phyloP scores from a whole-genome alignment of 108 stramenopile species.

The Parmales sp. region DNA sequence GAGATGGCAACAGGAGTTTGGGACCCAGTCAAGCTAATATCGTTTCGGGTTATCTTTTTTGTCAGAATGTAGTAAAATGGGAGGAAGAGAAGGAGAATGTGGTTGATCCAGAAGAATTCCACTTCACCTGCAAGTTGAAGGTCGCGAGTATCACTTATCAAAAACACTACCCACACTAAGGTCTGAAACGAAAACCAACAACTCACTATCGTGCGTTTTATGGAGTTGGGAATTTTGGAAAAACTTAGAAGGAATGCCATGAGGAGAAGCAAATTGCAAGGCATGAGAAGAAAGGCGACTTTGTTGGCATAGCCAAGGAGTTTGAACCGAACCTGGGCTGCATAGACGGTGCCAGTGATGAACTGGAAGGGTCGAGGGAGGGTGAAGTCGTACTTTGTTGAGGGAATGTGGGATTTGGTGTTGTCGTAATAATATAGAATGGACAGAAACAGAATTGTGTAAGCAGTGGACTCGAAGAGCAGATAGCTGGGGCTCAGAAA shows the following conservation, averaged over 20 bases:
- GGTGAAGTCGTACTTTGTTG: not conserved
- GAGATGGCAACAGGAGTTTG: too few relatives aligned
- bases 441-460: not conserved
- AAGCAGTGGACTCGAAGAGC: not conserved
- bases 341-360: not conserved
- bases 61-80: not conserved
- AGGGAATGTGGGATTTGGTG: not conserved
- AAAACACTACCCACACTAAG: not conserved
- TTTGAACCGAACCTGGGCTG: not conserved
- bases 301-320: not conserved
- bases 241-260: not conserved
- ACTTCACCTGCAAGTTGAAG: not conserved
- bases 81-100: not conserved
- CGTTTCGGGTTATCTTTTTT: too few relatives aligned
- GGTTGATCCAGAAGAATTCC: constrained; percentile 9
- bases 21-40: too few relatives aligned
- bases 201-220: not conserved
- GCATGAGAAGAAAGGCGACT: not conserved
- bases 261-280: not conserved
- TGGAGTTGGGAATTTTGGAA: too few relatives aligned
- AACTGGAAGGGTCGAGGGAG: not conserved
- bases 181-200: not conserved
- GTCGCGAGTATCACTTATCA: not conserved
- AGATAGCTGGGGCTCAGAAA: not conserved
- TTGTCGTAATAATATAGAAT: not conserved